Percentiles rank a stretch among this genome's conserved stretches.
phyloP scores from a whole-genome alignment of 2,329 filamentous ascomycete genomes.

The Exophiala sp. region DNA sequence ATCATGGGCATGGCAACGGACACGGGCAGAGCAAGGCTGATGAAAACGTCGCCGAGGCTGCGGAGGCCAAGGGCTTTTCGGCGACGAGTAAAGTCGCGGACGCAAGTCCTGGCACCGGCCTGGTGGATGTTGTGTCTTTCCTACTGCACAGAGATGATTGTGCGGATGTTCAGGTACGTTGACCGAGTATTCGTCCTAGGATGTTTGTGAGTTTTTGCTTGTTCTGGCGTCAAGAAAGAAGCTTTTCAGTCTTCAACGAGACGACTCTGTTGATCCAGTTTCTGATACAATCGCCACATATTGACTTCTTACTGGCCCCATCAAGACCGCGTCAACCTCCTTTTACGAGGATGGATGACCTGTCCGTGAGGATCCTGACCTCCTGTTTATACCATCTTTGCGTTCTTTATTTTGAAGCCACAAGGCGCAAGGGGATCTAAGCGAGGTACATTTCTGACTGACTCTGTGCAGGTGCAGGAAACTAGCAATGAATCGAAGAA shows the following conservation, averaged over 20 bases:
- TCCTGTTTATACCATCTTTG: slow-evolving; percentile 26
- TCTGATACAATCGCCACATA: slow-evolving; percentile 61
- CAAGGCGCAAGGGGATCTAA: slow-evolving; percentile 35
- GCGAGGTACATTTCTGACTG: slow-evolving; percentile 35
- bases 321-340: slow-evolving; percentile 22
- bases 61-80: slow-evolving; percentile 70
- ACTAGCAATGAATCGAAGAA: slow-evolving; percentile 19
- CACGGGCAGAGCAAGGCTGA: too few relatives aligned
- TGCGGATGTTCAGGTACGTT: slow-evolving; percentile 38
- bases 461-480: neutral
- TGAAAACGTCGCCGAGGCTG: slow-evolving; percentile 45
- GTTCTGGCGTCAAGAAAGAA: slow-evolving; percentile 56
- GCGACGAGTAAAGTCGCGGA: slow-evolving; percentile 71
- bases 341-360: slow-evolving; percentile 33
- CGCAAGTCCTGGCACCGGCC: slow-evolving; percentile 58
- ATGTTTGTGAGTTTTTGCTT: slow-evolving; percentile 1
- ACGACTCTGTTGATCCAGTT: slow-evolving; percentile 43
- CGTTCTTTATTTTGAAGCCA: slow-evolving; percentile 13
- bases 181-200: neutral
- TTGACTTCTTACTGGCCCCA: slow-evolving; percentile 29
- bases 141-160: slow-evolving; percentile 69
- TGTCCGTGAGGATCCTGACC: slow-evolving; percentile 23
- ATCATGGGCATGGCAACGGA: slow-evolving; percentile 28
- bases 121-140: slow-evolving; percentile 78
- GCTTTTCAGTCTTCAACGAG: slow-evolving; percentile 36